Evolutionary conservation across 495 filamentous ascomycete genomes (phyloP), one percentile per base, ranked within the genome.

Genomic region (Podospora fimiseda): DNA sequence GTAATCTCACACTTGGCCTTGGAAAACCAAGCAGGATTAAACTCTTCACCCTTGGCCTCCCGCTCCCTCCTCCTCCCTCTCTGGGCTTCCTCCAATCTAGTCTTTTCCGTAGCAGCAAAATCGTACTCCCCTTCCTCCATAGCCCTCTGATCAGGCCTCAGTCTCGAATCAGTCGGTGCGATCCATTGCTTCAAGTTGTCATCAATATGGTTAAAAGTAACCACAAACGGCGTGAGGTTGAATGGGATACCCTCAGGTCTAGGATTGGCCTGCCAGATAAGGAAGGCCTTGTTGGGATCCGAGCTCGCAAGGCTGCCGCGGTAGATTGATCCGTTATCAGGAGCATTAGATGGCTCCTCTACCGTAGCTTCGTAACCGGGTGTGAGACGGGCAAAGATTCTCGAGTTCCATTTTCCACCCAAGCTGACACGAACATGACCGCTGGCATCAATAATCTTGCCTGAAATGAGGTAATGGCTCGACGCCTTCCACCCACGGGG

Each of bases 41-140:
- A 95, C 49, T 91, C 82, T 59, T 91, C 87, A 1, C 93, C 93
- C 3, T 65, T 78, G 18, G 71, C 74, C 64, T 97, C 91, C 19
- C 90, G 72, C 56, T 79, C 78, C 56, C 88, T 70, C 48, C 92
- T 71, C 65, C 81, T 84, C 36, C 84, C 85, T 50, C 93, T 74
- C 76, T 98, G 93, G 58, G 85, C 93, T 75, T 97, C 90, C 71
- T 98, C 93, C 0, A 98, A 80, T 9, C 94, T 79, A 61, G 94
- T 92, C 78, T 98, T 98, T 76, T 98, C 93, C 18, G 76, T 78
- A 0, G 93, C 94, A 9, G 93, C 93, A 43, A 94, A 71, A 60
- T 95, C 90, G 60, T 98, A 98, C 66, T 90, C 82, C 8, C 94
- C 93, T 49, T 96, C 90, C 66, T 98, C 93, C 93, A 98, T 98